Base-by-base conservation (phyloP, 2,329 filamentous ascomycete species). In the Cladosporium velox region DNA sequence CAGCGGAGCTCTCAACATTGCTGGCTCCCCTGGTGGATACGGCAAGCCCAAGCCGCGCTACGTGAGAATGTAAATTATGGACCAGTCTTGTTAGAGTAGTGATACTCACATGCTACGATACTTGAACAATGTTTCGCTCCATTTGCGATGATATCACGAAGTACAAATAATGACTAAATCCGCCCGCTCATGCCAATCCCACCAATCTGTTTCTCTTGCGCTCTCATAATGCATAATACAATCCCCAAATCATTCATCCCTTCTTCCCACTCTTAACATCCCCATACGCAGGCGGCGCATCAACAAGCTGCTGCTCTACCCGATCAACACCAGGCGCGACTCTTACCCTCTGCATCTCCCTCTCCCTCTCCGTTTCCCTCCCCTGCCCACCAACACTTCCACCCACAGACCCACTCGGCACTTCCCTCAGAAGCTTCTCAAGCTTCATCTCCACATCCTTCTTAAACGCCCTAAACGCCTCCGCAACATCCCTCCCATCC, bases 401-500 rank as follows among this genome's bases (percentile, higher is more conserved):
- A 18, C 24, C 28, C 18, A 34, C 18, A 34, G 28, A 12, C 30
- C 52, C 52, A 62, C 67, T 66, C 7, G 70, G 70, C 30, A 72
- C 67, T 1, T 32, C 68, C 59, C 65, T 61, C 64, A 72, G 64
- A 49, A 55, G 67, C 44, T 63, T 59, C 66, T 72, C 71, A 2
- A 74, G 59, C 57, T 54, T 68, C 15, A 68, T 52, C 66, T 73
- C 71, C 0, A 74, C 70, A 66, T 72, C 63, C 59, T 64, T 67
- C 65, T 67, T 70, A n/a, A 74, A 69, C 21, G 63, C 68, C 26
- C 41, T 59, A 26, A 72, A 73, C 2, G 71, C 72, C 51, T 74
- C 70, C 7, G 60, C 61, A 4, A 72, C 68, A 26, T 70, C 65
- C 26, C 68, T 65, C 3, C 70, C 72, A 54, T 70, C 68, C 10